A percentile compares a stretch with the other conserved stretches of the same genome.
phyloP scores from a whole-genome alignment of 345 rosid species.

The Gossypium mustelinum region DNA sequence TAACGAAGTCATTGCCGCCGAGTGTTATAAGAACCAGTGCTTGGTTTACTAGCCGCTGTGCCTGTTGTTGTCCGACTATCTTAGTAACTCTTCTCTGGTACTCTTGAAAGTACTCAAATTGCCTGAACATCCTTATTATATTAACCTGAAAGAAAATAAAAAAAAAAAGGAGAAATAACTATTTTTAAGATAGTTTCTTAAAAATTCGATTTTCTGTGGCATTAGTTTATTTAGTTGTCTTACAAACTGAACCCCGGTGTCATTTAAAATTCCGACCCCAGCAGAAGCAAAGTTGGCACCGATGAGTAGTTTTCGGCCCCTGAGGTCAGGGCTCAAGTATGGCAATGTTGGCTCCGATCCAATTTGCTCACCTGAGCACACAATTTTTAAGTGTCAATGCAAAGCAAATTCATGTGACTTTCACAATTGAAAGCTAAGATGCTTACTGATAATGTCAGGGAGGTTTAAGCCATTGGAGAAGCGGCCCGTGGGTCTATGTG shows the following conservation, averaged over 20 bases:
- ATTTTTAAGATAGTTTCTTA: too few species aligned
- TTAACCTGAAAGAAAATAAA: constrained; percentile 20
- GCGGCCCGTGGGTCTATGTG: constrained; percentile 46
- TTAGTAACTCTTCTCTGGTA: constrained; percentile 37
- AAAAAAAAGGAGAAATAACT: too few species aligned
- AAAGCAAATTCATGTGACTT: not conserved
- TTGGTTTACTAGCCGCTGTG: constrained; percentile 35
- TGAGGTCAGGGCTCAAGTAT: constrained; percentile 44
- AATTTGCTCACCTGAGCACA: constrained; percentile 35
- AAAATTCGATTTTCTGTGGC: not conserved
- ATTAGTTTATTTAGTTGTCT: not conserved
- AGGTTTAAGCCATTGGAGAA: constrained; percentile 55
- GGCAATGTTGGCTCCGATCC: constrained; percentile 43
- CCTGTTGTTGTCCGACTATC: constrained; percentile 32
- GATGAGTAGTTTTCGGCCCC: constrained; percentile 33
- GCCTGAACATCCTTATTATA: constrained; percentile 40
- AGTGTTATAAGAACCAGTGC: constrained; percentile 51
- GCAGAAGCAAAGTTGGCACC: constrained; percentile 64
- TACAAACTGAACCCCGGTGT: constrained; percentile 55
- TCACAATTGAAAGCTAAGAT: not conserved
- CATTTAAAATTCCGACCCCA: constrained; percentile 51
- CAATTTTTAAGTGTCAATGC: not conserved
- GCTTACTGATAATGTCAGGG: constrained; percentile 45
- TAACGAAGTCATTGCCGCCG: constrained; percentile 59
- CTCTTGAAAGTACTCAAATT: constrained; percentile 36